Evolutionary conservation across 805 yeast genomes (phyloP), one percentile per base, ranked within the genome.

Genomic region (Yamadazyma olivae): DNA sequence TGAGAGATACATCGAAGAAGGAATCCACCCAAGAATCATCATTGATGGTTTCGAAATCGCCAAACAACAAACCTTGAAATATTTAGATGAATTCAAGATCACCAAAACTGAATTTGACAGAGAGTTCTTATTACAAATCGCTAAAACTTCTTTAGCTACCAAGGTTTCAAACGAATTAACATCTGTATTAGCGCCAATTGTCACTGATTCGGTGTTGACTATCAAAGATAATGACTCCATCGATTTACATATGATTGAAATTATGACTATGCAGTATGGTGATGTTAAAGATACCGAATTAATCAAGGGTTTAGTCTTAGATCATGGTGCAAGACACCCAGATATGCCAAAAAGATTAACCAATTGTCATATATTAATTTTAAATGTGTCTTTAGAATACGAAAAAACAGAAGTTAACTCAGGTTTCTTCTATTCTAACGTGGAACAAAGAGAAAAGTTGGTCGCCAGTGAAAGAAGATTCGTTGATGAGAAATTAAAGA

Each of bases 251-350:
- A 93, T 93, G 99, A 82, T 93, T 50, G 99, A 93, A 67, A 85
- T 93, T 55, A 93, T 93, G 95, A 81, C 93, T 48, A 95, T 93
- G 98, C 96, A 93, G 75, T 91, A 85, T 55, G 85, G 87, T 48
- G 75, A 83, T 25, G 87, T 93, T 22, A 77, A 81, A 43, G 93
- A 90, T 38, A 90, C 98, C 14, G 72, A 74, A 52, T 78, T 93
- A 41, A 71, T 93, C 46, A 80, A 76, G 50, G 99, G 99, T 30
- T 75, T 93, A 49, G 99, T 93, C 24, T 73, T 93, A 46, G 99
- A 93, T 60, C 99, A 93, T 59, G 99, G 99, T 48, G 97, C 96
- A 13, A 79, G 99, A 59, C 99, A 93, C 70, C 99, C 99, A 30
- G 99, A 93, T 63, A 93, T 93, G 99, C 99, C 99, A 40, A 84